Conservation (phyloP, 805 yeast genomes). For the Teunomyces gatunensis region DNA sequence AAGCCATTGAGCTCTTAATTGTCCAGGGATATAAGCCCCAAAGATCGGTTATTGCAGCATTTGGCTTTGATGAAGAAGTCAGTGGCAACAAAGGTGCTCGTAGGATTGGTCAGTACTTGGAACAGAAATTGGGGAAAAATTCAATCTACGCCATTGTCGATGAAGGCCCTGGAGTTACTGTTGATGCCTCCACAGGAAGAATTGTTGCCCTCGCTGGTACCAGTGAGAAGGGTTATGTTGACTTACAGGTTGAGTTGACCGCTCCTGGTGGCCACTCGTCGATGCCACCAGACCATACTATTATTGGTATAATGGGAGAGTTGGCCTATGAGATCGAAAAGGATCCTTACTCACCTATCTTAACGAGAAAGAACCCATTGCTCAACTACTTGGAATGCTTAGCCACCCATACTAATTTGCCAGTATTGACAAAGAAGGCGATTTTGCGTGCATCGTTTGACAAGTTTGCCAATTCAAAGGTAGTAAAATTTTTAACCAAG, state of each 20-base stretch:
- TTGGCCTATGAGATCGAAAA: slow-evolving; percentile 57
- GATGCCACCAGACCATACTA: slow-evolving; percentile 77
- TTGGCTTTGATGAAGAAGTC: slow-evolving; percentile 81
- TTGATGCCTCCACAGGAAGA: slow-evolving; percentile 46
- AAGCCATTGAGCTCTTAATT: slow-evolving; percentile 52
- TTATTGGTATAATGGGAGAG: slow-evolving; percentile 70
- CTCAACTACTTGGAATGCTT: slow-evolving; percentile 57
- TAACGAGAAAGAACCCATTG: slow-evolving; percentile 59
- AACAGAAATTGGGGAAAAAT: slow-evolving; percentile 56
- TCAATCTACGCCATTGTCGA: slow-evolving; percentile 64
- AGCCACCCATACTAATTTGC: slow-evolving; percentile 44
- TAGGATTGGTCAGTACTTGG: slow-evolving; percentile 44
- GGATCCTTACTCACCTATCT: slow-evolving; percentile 47
- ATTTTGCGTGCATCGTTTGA: slow-evolving; percentile 38
- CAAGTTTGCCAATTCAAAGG: slow-evolving; percentile 29
- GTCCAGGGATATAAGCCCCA: slow-evolving; percentile 52
- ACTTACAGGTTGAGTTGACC: slow-evolving; percentile 43
- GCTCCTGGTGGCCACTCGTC: slow-evolving; percentile 83
- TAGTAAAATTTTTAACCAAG: slow-evolving; percentile 17
- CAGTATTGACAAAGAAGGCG: slow-evolving; percentile 22
- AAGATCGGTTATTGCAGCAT: slow-evolving; percentile 61
- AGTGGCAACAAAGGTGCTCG: slow-evolving; percentile 64
- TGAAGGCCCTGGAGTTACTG: slow-evolving; percentile 50
- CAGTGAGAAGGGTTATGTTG: slow-evolving; percentile 50
- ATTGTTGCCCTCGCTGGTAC: slow-evolving; percentile 48